These are phyloP conservation scores for Byssoonygena ceratinophila DNA, from an alignment of 2,329 filamentous ascomycete species.

Conservation along the genomic window DNA sequence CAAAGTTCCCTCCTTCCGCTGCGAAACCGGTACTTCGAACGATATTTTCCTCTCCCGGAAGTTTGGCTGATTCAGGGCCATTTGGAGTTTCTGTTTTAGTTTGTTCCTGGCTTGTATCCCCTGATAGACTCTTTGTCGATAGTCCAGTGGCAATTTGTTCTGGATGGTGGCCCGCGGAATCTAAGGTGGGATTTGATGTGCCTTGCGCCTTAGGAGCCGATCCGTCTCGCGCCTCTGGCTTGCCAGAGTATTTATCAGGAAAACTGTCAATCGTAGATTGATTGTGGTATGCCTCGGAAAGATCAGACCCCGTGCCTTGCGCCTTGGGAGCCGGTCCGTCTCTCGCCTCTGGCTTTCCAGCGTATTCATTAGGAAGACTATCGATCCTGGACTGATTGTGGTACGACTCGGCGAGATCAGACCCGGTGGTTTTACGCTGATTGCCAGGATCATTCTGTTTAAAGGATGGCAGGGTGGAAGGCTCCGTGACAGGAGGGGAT, in stretches of 20 bases:
- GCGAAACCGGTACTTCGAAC: slow-evolving; percentile 49
- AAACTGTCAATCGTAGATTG: neutral
- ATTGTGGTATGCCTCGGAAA: neutral
- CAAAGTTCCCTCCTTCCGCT: slow-evolving; percentile 49
- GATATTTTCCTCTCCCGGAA: slow-evolving; percentile 33
- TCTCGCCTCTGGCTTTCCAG: neutral
- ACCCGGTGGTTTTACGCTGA: neutral
- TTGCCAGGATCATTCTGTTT: neutral
- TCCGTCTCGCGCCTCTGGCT: neutral
- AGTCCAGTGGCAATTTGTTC: neutral
- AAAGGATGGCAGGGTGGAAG: neutral
- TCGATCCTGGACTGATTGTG: neutral
- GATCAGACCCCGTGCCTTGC: neutral
- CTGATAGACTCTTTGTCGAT: neutral
- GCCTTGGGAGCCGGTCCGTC: neutral
- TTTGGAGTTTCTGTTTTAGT: neutral
- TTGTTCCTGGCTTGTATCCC: slow-evolving; percentile 1
- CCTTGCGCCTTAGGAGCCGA: neutral
- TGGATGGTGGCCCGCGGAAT: neutral
- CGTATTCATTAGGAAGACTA: neutral
- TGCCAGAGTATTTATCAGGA: neutral
- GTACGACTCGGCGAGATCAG: neutral
- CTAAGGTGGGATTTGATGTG: neutral
- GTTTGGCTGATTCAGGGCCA: neutral
- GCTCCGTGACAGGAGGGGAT: neutral